These are phyloP conservation scores for Populus hybrid DNA, from an alignment of 441 rosid genomes.

Conservation along the genomic window DNA sequence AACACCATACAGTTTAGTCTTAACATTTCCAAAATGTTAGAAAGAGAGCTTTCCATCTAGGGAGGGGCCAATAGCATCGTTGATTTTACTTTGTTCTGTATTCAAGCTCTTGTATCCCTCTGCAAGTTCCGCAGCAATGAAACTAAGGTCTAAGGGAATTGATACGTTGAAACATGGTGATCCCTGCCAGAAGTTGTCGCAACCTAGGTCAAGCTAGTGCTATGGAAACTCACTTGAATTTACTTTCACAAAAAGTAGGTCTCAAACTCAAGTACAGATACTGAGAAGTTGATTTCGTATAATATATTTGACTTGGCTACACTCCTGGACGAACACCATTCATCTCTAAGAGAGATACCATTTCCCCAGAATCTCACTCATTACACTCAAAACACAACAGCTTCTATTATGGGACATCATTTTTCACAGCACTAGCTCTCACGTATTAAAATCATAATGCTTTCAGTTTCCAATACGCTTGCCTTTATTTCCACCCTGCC, in stretches of 20 bases:
- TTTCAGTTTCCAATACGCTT: conserved; percentile 40
- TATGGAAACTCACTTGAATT: no score
- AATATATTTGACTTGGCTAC: neutral
- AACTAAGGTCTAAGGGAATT: neutral
- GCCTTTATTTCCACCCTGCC: conserved; percentile 33
- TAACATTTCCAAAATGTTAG: neutral
- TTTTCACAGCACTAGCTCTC: neutral
- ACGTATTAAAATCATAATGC: neutral
- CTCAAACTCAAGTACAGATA: no score
- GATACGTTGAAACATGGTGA: neutral
- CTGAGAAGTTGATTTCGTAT: no score
- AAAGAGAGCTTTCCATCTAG: neutral
- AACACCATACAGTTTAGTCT: neutral
- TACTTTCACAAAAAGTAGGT: no score
- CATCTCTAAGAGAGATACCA: conserved; percentile 43
- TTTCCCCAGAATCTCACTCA: conserved; percentile 7
- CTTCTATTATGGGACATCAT: neutral
- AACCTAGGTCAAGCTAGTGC: neutral
- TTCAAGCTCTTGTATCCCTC: neutral
- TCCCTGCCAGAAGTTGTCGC: neutral
- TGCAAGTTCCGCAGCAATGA: neutral
- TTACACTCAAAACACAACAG: neutral
- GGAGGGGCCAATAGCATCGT: neutral
- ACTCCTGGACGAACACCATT: conserved; percentile 46
- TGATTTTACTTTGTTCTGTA: neutral